A percentile compares a stretch with the other conserved stretches of the same genome.
Evolutionary conservation across 331 rosid genomes (phyloP).

Genomic region (Quercus tomentella): DNA sequence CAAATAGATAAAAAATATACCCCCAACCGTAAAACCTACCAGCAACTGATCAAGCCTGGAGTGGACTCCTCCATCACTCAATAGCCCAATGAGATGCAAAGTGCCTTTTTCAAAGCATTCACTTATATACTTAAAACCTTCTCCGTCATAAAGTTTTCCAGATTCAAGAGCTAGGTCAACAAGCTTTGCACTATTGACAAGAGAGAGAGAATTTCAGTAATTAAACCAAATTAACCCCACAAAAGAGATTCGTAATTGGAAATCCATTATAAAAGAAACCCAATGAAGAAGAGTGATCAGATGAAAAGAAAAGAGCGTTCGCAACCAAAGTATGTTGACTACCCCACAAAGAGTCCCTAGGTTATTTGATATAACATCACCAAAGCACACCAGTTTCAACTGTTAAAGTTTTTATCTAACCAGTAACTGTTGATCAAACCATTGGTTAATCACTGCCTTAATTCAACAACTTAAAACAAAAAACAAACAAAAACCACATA

Average conservation of each 20-base stretch:
- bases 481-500: neutral
- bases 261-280: neutral
- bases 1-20: neutral
- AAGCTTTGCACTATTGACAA: slow-evolving; percentile 77
- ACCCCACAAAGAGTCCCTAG: neutral
- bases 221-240: neutral
- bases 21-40: slow-evolving; percentile 30
- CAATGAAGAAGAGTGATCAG: neutral
- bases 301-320: neutral
- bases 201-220: slow-evolving; percentile 5
- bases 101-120: slow-evolving; percentile 66
- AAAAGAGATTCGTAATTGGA: neutral
- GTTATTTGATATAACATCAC: neutral
- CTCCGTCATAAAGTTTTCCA: slow-evolving; percentile 80
- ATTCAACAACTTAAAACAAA: neutral
- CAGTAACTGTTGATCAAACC: neutral
- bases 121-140: slow-evolving; percentile 79
- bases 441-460: neutral
- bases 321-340: neutral
- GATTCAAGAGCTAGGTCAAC: slow-evolving; percentile 88
- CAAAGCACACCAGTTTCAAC: neutral
- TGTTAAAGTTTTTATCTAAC: neutral
- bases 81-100: slow-evolving; percentile 88
- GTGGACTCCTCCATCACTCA: slow-evolving; percentile 98
- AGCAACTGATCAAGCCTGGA: slow-evolving; percentile 88